Conservation (phyloP, 192 early-diverging fungal species). For the Coemansia sp. region DNA sequence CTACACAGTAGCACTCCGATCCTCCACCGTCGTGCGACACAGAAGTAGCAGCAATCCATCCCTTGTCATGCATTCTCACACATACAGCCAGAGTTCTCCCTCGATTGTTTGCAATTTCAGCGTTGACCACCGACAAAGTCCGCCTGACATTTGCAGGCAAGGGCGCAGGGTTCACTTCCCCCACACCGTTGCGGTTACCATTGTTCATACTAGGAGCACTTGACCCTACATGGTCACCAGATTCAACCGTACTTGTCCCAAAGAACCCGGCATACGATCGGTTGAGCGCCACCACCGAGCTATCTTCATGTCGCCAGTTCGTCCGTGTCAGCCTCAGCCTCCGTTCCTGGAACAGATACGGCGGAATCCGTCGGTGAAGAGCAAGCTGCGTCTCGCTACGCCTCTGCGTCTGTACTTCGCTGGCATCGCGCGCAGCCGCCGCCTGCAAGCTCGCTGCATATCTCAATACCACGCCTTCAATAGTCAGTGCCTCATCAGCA, state of each 20-base stretch:
- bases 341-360: constrained; percentile 20
- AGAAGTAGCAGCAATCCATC: constrained; percentile 39
- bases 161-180: background rate
- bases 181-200: background rate
- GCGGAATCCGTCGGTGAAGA: constrained; percentile 28
- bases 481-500: constrained; percentile 8
- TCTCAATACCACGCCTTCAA: constrained; percentile 32
- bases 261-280: constrained; percentile 34
- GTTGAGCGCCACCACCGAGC: constrained; percentile 11
- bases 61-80: constrained; percentile 54
- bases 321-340: constrained; percentile 8
- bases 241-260: background rate
- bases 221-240: background rate
- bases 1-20: constrained; percentile 28
- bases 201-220: background rate
- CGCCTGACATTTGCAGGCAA: constrained; percentile 25
- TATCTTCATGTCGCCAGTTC: constrained; percentile 16
- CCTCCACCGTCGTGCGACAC: background rate
- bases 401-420: constrained; percentile 12
- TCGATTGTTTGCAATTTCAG: constrained; percentile 18
- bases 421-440: constrained; percentile 25
- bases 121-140: constrained; percentile 23
- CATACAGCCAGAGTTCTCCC: constrained; percentile 17
- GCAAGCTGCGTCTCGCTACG: constrained; percentile 19
- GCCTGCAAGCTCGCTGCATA: constrained; percentile 48